Evolutionary conservation across 352 stramenopile genomes (phyloP).

Genomic region (Halophytophthora batemanensis): DNA sequence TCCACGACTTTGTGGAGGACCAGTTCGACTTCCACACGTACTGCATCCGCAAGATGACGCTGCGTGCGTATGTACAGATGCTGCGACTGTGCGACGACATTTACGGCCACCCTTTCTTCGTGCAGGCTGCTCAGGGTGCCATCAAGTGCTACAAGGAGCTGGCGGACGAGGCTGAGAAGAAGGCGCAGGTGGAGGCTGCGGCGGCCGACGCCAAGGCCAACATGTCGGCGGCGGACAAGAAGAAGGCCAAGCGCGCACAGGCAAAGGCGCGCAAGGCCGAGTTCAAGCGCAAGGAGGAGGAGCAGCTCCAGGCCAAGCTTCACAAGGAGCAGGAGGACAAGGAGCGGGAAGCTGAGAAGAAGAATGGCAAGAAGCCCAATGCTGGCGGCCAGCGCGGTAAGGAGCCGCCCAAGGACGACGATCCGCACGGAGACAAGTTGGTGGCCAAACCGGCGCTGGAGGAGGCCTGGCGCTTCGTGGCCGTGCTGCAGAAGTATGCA

Average conservation of each 20-base stretch:
- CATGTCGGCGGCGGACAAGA: slow-evolving; percentile 93
- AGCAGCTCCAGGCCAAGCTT: slow-evolving; percentile 66
- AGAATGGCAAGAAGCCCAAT: slow-evolving; percentile 73
- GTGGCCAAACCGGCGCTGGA: slow-evolving; percentile 61
- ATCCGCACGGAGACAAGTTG: slow-evolving; percentile 74
- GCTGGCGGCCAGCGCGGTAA: slow-evolving; percentile 33
- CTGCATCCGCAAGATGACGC: slow-evolving; percentile 97
- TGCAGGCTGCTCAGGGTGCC: slow-evolving; percentile 83
- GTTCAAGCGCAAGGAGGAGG: slow-evolving; percentile 85
- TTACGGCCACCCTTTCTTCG: slow-evolving; percentile 89
- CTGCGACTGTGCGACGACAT: slow-evolving; percentile 93
- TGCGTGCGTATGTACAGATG: slow-evolving; percentile 94
- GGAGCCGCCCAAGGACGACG: slow-evolving; percentile 56
- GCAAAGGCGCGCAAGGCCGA: slow-evolving; percentile 87
- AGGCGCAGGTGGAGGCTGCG: slow-evolving; percentile 29
- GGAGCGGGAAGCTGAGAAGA: slow-evolving; percentile 62
- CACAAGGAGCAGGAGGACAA: slow-evolving; percentile 79
- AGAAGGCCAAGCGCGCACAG: slow-evolving; percentile 88
- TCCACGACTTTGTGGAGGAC: slow-evolving; percentile 97
- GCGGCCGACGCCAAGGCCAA: slow-evolving; percentile 55
- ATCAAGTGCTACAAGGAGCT: slow-evolving; percentile 90
- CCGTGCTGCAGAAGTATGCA: slow-evolving; percentile 65
- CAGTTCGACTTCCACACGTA: slow-evolving; percentile 99
- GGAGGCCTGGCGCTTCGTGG: slow-evolving; percentile 77
- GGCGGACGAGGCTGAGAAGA: slow-evolving; percentile 55